These are phyloP conservation scores for Verbascum thapsus DNA, from an alignment of 257 asterid species.

Conservation along the genomic window DNA sequence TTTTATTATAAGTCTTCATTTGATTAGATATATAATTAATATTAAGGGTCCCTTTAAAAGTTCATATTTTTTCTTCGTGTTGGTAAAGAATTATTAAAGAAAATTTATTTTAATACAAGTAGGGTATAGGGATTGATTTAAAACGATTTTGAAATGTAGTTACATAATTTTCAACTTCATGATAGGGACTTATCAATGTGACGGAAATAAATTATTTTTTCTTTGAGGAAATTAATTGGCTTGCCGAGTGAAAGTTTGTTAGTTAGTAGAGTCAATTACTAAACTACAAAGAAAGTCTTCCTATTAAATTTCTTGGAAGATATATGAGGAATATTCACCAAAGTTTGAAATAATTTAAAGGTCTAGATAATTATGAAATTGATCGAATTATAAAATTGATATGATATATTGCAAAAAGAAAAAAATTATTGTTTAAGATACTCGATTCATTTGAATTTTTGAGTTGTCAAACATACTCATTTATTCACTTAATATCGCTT, in stretches of 20 bases:
- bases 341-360: too few relatives aligned
- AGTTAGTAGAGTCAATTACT: slow-evolving; percentile 9
- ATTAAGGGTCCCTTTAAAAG: slow-evolving; percentile 21
- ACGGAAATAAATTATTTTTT: not conserved
- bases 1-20: not conserved
- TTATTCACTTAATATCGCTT: too few relatives aligned
- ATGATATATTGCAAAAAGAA: too few relatives aligned
- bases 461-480: too few relatives aligned
- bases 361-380: too few relatives aligned
- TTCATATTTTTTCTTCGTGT: not conserved
- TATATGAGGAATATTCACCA: too few relatives aligned
- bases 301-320: slow-evolving; percentile 15
- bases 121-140: slow-evolving; percentile 18
- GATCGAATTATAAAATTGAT: too few relatives aligned
- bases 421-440: too few relatives aligned
- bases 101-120: slow-evolving; percentile 18
- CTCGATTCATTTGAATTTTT: too few relatives aligned
- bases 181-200: slow-evolving; percentile 25
- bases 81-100: slow-evolving; percentile 15
- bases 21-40: not conserved
- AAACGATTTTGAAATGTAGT: slow-evolving; percentile 11
- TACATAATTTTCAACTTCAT: slow-evolving; percentile 18
- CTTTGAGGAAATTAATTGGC: not conserved
- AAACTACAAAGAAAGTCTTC: not conserved
- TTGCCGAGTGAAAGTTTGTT: not conserved